Evolutionary conservation across 495 filamentous ascomycete genomes (phyloP).

Genomic region (Evansstolkia leycettana): DNA sequence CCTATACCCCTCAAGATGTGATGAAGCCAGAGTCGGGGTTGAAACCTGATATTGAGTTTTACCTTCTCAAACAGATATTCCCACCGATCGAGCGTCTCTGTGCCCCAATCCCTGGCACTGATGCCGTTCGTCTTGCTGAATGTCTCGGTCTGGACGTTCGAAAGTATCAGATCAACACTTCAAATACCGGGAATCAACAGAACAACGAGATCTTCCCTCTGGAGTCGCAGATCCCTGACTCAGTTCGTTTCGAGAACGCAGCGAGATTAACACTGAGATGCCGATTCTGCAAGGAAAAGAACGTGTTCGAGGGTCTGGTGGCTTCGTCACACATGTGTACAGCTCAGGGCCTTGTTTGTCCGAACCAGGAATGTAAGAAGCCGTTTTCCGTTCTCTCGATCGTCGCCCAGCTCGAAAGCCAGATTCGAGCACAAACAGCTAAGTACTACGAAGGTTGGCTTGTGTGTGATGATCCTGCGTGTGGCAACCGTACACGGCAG

Average conservation of each 20-base stretch:
- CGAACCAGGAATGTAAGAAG: constrained; percentile 45
- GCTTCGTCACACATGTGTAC: constrained; percentile 45
- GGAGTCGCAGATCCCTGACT: constrained; percentile 86
- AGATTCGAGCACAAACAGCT: constrained; percentile 63
- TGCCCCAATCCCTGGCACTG: constrained; percentile 86
- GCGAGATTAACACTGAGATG: constrained; percentile 66
- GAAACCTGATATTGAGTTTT: constrained; percentile 86
- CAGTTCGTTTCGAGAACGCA: constrained; percentile 67
- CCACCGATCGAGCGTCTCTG: constrained; percentile 96
- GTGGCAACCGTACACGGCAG: constrained; percentile 78
- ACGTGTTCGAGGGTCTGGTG: constrained; percentile 63
- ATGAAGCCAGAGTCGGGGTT: constrained; percentile 60
- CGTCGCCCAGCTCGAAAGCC: constrained; percentile 74
- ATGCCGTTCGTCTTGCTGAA: constrained; percentile 76
- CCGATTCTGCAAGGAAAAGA: constrained; percentile 58
- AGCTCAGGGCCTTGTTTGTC: constrained; percentile 63
- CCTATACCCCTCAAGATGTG: constrained; percentile 77
- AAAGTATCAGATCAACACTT: constrained; percentile 67
- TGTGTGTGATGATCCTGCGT: constrained; percentile 75
- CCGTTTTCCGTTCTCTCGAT: constrained; percentile 58
- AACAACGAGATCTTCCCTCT: constrained; percentile 60
- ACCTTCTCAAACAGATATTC: constrained; percentile 96
- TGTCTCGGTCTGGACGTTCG: constrained; percentile 83
- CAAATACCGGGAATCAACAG: constrained; percentile 40
- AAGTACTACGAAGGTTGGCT: constrained; percentile 90